Base-by-base conservation (phyloP, 331 rosid genomes). In the Quercus lobata region DNA sequence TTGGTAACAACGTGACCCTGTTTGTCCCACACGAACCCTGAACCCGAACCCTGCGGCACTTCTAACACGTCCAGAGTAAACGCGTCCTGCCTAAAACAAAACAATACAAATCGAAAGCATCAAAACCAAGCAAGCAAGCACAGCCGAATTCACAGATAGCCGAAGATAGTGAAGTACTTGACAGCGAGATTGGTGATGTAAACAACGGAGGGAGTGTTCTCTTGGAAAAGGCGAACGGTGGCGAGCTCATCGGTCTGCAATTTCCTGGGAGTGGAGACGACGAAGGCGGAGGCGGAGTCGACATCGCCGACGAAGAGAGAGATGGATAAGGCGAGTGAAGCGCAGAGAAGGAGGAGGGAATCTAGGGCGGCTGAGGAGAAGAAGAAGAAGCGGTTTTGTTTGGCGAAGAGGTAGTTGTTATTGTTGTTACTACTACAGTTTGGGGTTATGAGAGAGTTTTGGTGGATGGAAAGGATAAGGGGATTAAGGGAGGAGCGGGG, bases 1-100 rank as follows among this genome's bases (percentile, higher is more conserved):
- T 95, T 95, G 78, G 99, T 95, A 83, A 95, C 99, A 84, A 95
- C 6, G 80, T 93, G 84, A 72, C 98, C 99, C 0, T 85, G 56
- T 81, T 58, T 90, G 77, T 95, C 99, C 99, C 99, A 95, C 56
- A 95, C 92, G 72, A 93, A 93, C 58, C 99, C 99, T 0, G 99
- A 95, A 3, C 99, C 99, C 2, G 99, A 95, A 6, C 99, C 99
- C 74, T 93, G 98, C 1, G 98, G 99, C 56, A 95, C 99, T 89
- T 95, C 98, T 88, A 91, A 79, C 61, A 93, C 90, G 56, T 93
- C 99, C 88, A 95, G 73, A 19, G 99, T 95, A 81, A 95, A 95
- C 3, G 92, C 99, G 72, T 93, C 99, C 88, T 91, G 99, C 93
- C 99, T 93, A 83, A 84, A 80, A 83, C n/a, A 72, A 81, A 16